Base-by-base conservation (phyloP, 768 basidiomycete species). In the Tulasnella sp. region DNA sequence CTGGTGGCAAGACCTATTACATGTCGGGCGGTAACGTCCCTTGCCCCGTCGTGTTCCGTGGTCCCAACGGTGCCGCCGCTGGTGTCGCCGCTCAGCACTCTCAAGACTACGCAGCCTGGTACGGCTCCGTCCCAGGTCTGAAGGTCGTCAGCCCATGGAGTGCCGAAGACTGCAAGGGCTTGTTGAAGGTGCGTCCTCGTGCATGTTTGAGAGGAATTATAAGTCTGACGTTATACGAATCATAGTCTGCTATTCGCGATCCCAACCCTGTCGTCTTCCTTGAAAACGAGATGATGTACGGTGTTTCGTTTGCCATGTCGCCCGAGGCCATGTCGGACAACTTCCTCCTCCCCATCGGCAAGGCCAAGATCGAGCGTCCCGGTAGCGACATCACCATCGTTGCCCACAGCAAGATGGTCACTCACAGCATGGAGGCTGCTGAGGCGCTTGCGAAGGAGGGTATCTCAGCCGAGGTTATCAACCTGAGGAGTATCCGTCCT, bases 21-120 rank as follows among this genome's bases (percentile, higher is more conserved):
- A 99, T 99, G 98, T 99, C 98, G 51, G 98, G 98, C 78, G 98
- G 98, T 80, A 98, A 96, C 83, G 96, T 98, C 23, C 94, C 96
- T 15, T 99, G 97, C 87, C 96, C 98, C 32, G 94, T 99, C 80
- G 97, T 98, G 76, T 99, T 99, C 92, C 95, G 98, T 86, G 98
- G 98, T 74, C 98, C 98, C 80, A 99, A 99, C 84, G 98, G 98
- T 84, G 98, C 98, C 73, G 98, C 98, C 72, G 85, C 96, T 73
- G 98, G 98, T 89, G 98, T 99, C 55, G 98, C 82, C 57, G 97
- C 97, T 32, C 97, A 99, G 85, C 97, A 99, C 84, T 98, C 95
- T 23, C 97, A 99, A 85, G 97, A 98, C 83, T 99, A 96, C 82
- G 93, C 95, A 46, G 91, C 95, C 13, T 98, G 96, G 97, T 96